Conservation (phyloP, 108 stramenopile genomes). For the Mediolabrus comicus region DNA sequence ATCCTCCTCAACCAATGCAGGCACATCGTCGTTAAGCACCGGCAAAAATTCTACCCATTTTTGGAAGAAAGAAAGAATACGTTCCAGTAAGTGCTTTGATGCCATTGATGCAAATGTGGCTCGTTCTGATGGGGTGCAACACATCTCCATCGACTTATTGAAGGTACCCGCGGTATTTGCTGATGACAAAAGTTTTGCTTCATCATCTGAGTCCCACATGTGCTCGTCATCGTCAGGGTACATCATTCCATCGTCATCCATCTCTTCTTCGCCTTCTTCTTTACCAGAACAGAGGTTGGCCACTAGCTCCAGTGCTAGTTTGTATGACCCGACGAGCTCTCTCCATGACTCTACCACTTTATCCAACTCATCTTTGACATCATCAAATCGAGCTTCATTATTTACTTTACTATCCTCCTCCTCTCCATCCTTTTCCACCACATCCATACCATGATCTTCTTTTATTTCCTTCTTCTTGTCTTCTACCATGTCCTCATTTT, state of each 20-base stretch:
- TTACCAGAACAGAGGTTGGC: conserved; percentile 51
- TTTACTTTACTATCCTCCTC: neutral
- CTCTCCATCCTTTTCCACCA: neutral
- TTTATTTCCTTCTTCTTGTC: conserved; percentile 11
- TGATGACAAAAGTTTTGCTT: conserved; percentile 21
- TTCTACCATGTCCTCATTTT: conserved; percentile 1
- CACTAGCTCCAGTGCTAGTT: conserved; percentile 63
- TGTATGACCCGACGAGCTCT: conserved; percentile 37
- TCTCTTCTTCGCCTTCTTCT: conserved; percentile 12
- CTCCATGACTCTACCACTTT: conserved; percentile 47
- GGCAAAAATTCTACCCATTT: conserved; percentile 33
- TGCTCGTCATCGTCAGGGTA: conserved; percentile 33
- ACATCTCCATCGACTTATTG: neutral
- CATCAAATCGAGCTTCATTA: conserved; percentile 2
- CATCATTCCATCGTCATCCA: conserved; percentile 38
- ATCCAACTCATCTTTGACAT: conserved; percentile 54
- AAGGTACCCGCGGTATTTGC: neutral
- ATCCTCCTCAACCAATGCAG: conserved; percentile 32
- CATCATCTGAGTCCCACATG: conserved; percentile 52
- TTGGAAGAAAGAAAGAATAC: conserved; percentile 22
- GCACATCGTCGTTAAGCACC: conserved; percentile 2
- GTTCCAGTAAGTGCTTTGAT: conserved; percentile 13
- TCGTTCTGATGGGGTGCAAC: conserved; percentile 11
- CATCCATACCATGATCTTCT: conserved; percentile 7
- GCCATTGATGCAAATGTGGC: conserved; percentile 20